A percentile compares a stretch with the other conserved stretches of the same genome.
Evolutionary conservation across 768 basidiomycete species (phyloP).

Genomic region (Tylopilus vinaceipallidus): DNA sequence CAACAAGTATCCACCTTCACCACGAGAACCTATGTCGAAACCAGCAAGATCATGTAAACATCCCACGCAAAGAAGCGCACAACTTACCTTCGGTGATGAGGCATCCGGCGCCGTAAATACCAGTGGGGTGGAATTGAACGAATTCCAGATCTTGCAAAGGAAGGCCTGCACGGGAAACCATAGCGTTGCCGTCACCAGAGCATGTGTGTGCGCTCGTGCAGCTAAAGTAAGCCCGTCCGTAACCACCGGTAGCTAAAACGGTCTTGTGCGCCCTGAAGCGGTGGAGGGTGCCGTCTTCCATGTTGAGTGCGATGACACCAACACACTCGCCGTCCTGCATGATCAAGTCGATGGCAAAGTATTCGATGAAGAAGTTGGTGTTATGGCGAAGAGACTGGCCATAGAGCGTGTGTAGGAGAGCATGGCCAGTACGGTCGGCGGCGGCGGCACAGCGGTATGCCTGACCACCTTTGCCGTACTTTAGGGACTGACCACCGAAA

Average conservation of each 20-base stretch:
- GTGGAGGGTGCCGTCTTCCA: slow-evolving; percentile 99
- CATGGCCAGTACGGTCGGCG: slow-evolving; percentile 98
- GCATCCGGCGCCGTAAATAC: slow-evolving; percentile 99
- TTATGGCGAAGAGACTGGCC: slow-evolving; percentile 98
- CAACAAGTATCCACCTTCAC: slow-evolving; percentile 97
- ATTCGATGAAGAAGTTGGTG: slow-evolving; percentile 99
- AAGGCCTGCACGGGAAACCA: slow-evolving; percentile 95
- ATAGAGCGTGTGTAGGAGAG: slow-evolving; percentile 97
- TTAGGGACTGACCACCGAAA: slow-evolving; percentile 96
- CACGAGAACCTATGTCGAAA: slow-evolving; percentile 76
- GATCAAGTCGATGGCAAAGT: slow-evolving; percentile 98
- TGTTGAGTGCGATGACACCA: slow-evolving; percentile 97
- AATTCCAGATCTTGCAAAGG: slow-evolving; percentile 98
- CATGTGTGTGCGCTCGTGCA: slow-evolving; percentile 99
- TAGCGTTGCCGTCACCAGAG: slow-evolving; percentile 97
- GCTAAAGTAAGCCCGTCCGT: slow-evolving; percentile 97
- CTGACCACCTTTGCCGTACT: slow-evolving; percentile 98
- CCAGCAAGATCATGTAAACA: not conserved
- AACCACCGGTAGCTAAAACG: slow-evolving; percentile 96
- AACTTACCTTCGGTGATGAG: slow-evolving; percentile 91
- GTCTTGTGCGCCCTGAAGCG: slow-evolving; percentile 99
- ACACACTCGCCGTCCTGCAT: slow-evolving; percentile 99
- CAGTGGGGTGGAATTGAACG: slow-evolving; percentile 99
- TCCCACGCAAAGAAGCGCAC: not conserved
- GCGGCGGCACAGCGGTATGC: slow-evolving; percentile 99